Base-by-base conservation (phyloP, 805 yeast species). In the Yamadazyma paraphyllophila region DNA sequence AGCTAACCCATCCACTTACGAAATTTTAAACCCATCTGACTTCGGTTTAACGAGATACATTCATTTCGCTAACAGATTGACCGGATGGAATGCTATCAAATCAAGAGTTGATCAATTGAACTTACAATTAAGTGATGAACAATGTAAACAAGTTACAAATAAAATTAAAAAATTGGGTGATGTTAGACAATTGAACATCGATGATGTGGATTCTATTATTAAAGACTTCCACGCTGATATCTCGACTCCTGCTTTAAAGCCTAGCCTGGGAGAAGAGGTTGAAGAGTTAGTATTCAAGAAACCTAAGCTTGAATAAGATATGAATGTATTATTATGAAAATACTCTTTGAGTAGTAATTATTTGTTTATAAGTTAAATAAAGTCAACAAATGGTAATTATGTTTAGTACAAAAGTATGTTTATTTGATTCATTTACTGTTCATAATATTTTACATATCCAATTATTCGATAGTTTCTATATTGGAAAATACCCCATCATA, bases 31-130 rank as follows among this genome's bases (percentile, higher is more conserved):
- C 54, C 83, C 83, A 27, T 62, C 71, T 17, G 83, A 78, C 61
- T 78, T 78, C 56, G 83, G 83, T 47, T 69, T 78, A 56, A 74
- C 81, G n/a, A 73, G 83, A 58, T 78, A 78, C 58, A 78, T 78
- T 50, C 82, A 78, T 59, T 78, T 78, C 54, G 83, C 83, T 50
- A 78, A 77, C 66, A 68, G 82, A 59, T 69, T 78, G 59, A 78
- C 83, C 11, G 83, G 83, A 30, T 78, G 83, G 83, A 78, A 78
- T 57, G 83, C 83, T 31, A 78, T 78, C 63, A 78, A 78, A 60
- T 71, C 80, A 31, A 71, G 83, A 65, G 82, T 78, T 43, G 83
- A 78, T 58, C 83, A 78, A 57, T 70, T 78, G 66, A 78, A 78
- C 58, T 67, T 78, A 64, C 65, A 76, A 54, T 66, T 78, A 59